A percentile compares a stretch with the other conserved stretches of the same genome.
Conservation (phyloP, 2,329 filamentous ascomycete species). For the Endocalyx cinctus region DNA sequence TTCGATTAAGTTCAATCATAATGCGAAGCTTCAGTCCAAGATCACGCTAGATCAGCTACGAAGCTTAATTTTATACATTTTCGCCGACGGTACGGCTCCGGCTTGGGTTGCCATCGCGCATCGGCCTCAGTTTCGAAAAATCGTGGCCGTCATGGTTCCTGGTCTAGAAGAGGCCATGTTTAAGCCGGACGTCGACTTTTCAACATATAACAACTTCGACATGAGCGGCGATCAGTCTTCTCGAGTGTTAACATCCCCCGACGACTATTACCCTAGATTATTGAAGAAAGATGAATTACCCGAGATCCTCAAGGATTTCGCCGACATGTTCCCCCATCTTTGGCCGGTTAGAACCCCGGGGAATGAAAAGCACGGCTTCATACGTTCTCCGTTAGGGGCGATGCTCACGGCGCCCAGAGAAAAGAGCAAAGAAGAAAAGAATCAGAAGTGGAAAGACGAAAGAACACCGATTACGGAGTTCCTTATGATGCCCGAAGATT, state of each 20-base stretch:
- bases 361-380: conserved; percentile 71
- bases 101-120: conserved; percentile 62
- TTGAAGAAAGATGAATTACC: conserved; percentile 49
- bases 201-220: conserved; percentile 36
- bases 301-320: conserved; percentile 58
- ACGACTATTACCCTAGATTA: conserved; percentile 55
- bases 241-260: conserved; percentile 41
- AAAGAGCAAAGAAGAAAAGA: conserved; percentile 64
- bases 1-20: conserved; percentile 52
- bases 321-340: conserved; percentile 78
- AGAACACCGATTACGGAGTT: conserved; percentile 81
- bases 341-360: conserved; percentile 89
- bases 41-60: conserved; percentile 60
- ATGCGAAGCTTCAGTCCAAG: conserved; percentile 55
- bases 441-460: conserved; percentile 64
- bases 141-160: conserved; percentile 87
- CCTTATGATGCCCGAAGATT: conserved; percentile 65
- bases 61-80: conserved; percentile 60
- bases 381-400: conserved; percentile 82
- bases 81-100: conserved; percentile 60
- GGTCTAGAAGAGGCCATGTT: conserved; percentile 91
- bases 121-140: conserved; percentile 64
- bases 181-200: conserved; percentile 51
- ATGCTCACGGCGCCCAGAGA: conserved; percentile 74
- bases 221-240: conserved; percentile 26